Conservation (phyloP, 345 rosid genomes). For the Kernera saxatilis region DNA sequence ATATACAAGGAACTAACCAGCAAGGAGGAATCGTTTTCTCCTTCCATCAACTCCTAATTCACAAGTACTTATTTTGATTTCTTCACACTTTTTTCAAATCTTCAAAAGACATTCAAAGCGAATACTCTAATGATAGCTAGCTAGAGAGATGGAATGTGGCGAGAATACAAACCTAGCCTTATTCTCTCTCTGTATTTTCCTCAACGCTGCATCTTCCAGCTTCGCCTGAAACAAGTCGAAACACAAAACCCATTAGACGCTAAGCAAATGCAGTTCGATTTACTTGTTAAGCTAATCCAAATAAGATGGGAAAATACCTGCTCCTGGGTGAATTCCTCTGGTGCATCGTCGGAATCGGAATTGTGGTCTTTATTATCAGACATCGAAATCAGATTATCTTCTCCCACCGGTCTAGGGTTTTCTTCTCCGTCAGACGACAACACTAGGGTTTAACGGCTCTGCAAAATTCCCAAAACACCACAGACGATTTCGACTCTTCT, state of each 20-base stretch:
- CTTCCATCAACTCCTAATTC: not conserved
- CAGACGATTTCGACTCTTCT: conserved; percentile 41
- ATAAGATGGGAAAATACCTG: conserved; percentile 41
- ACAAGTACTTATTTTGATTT: not conserved
- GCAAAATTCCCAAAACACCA: conserved; percentile 58
- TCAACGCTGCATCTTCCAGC: conserved; percentile 52
- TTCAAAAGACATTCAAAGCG: not conserved
- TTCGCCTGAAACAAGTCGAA: conserved; percentile 41
- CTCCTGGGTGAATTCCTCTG: conserved; percentile 72
- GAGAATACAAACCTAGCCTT: conserved; percentile 43
- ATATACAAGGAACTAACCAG: not conserved
- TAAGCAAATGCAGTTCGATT: not conserved
- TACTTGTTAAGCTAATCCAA: not conserved
- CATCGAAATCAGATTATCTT: conserved; percentile 30
- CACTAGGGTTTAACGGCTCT: conserved; percentile 32
- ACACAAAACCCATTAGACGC: not conserved
- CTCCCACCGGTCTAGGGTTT: conserved; percentile 33
- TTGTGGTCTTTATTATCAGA: conserved; percentile 44
- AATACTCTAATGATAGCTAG: not conserved
- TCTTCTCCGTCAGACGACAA: not conserved
- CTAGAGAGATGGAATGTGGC: not conserved
- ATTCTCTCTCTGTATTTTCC: conserved; percentile 55
- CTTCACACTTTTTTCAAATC: too few relatives aligned
- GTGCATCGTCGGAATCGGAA: conserved; percentile 50
- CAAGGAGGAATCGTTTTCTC: not conserved